These are phyloP conservation scores for Dendrobium officinale DNA, from an alignment of 106 monocot genomes.

Conservation along the genomic window DNA sequence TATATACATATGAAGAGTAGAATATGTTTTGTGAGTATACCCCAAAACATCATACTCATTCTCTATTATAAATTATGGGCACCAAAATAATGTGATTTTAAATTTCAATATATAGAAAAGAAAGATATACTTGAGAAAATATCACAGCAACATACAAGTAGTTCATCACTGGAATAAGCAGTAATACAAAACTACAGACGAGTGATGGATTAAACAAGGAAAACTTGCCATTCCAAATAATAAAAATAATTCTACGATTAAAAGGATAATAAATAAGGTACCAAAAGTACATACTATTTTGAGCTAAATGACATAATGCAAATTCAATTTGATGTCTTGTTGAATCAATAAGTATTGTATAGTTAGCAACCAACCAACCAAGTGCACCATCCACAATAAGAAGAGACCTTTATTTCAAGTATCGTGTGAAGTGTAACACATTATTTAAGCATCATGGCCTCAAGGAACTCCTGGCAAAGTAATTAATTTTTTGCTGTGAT, in stretches of 20 bases:
- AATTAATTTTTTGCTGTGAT: too few species aligned
- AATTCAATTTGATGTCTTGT: constrained; percentile 70
- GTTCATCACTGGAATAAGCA: not conserved
- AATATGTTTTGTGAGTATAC: too few species aligned
- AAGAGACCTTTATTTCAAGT: constrained; percentile 65
- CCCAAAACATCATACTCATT: too few species aligned
- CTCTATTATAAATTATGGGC: not conserved
- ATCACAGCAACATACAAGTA: not conserved
- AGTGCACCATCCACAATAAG: constrained; percentile 68
- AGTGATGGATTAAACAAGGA: not conserved
- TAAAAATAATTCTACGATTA: not conserved
- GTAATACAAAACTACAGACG: not conserved
- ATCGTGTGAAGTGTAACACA: constrained; percentile 24
- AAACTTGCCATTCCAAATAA: not conserved
- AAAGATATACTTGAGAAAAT: not conserved
- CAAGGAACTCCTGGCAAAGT: not conserved
- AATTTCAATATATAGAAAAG: not conserved
- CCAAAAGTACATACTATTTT: constrained; percentile 41
- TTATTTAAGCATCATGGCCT: not conserved
- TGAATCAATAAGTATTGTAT: constrained; percentile 27
- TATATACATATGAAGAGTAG: too few species aligned
- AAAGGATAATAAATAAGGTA: not conserved
- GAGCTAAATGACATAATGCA: constrained; percentile 83
- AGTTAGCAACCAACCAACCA: constrained; percentile 49
- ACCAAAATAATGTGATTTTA: not conserved